phyloP scores from a whole-genome alignment of 345 rosid species.

The Rhodamnia argentea region DNA sequence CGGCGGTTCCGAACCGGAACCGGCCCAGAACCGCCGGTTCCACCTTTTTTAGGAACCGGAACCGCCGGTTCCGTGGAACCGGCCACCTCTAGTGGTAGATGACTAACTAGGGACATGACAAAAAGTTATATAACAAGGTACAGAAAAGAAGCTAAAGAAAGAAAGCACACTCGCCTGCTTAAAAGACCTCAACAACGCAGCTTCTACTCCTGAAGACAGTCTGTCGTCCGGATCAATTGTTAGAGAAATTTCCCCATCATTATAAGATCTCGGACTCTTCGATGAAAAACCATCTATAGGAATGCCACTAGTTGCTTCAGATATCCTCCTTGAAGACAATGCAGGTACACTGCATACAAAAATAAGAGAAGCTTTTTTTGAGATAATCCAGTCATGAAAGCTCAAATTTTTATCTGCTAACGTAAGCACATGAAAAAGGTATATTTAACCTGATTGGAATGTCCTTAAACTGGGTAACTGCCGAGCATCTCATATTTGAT shows the following conservation, averaged over 20 bases:
- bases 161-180: slow-evolving; percentile 54
- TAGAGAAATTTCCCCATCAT: slow-evolving; percentile 58
- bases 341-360: slow-evolving; percentile 58
- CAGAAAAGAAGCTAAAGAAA: not conserved
- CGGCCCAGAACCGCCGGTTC: too few species aligned
- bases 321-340: slow-evolving; percentile 66
- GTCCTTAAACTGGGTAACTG: slow-evolving; percentile 89
- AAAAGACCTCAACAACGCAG: slow-evolving; percentile 85
- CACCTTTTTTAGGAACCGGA: too few species aligned
- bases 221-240: slow-evolving; percentile 52
- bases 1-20: too few species aligned
- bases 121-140: not conserved
- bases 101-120: not conserved
- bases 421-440: not conserved
- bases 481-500: slow-evolving; percentile 91
- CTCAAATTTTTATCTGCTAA: not conserved
- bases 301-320: slow-evolving; percentile 40
- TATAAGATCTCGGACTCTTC: slow-evolving; percentile 53
- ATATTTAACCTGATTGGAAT: slow-evolving; percentile 76
- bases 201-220: slow-evolving; percentile 65
- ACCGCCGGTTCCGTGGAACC: too few species aligned
- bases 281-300: slow-evolving; percentile 40
- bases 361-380: not conserved
- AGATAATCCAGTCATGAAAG: not conserved
- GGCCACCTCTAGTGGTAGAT: too few species aligned